These are phyloP conservation scores for Colletotrichum ledebouriae DNA, from an alignment of 2,329 filamentous ascomycete species.

Conservation along the genomic window DNA sequence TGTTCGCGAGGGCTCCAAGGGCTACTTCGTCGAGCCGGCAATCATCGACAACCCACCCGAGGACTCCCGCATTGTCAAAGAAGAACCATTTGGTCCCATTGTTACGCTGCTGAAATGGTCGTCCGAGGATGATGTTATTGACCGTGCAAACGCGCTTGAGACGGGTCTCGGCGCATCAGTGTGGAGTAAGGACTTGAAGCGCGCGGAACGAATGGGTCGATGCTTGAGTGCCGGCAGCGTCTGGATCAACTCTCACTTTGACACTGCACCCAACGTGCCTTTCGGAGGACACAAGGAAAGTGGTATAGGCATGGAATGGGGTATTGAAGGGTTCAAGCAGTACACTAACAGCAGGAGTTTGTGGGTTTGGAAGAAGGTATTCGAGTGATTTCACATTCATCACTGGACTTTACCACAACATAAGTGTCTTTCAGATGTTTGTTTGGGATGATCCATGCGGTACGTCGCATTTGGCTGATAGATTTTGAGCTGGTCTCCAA, in stretches of 20 bases:
- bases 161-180: conserved; percentile 70
- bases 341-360: conserved; percentile 50
- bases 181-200: conserved; percentile 65
- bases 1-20: conserved; percentile 48
- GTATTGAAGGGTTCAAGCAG: conserved; percentile 53
- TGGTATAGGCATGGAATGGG: conserved; percentile 63
- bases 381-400: conserved; percentile 30
- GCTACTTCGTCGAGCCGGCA: conserved; percentile 69
- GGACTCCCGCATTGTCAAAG: conserved; percentile 66
- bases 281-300: conserved; percentile 67
- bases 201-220: conserved; percentile 65
- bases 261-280: conserved; percentile 53
- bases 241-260: conserved; percentile 69
- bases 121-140: conserved; percentile 70
- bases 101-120: conserved; percentile 73
- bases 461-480: not conserved
- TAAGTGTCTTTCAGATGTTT: too few species aligned
- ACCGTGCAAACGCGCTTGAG: conserved; percentile 65
- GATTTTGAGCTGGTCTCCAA: not conserved
- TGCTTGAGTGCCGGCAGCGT: conserved; percentile 70
- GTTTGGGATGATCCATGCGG: not conserved
- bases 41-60: conserved; percentile 72
- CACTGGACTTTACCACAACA: too few species aligned
- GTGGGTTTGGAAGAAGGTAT: conserved; percentile 47
- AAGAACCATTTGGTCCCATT: conserved; percentile 69